Evolutionary conservation across 352 stramenopile species (phyloP), one percentile per base, ranked within the genome.

Genomic region (Globisporangium lucens): DNA sequence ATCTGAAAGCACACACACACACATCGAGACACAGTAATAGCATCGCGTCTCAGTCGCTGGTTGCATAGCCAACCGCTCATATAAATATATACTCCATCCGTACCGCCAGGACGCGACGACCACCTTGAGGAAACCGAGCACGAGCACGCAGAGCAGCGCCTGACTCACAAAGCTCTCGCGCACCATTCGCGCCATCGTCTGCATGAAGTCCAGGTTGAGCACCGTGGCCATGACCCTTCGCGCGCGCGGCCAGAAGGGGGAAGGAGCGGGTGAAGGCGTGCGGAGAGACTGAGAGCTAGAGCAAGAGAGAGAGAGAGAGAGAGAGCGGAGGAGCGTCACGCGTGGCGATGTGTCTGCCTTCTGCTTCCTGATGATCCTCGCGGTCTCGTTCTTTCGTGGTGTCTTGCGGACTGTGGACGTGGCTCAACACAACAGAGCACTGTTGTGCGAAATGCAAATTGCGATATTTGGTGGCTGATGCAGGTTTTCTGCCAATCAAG

Each of bases 161-260:
- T 93, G 84, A 41, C 75, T 86, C 56, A 91, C 53, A 71, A 90
- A 89, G 67, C 81, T 91, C 46, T 83, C 69, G 55, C 81, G 81
- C 55, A 93, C 73, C 38, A 84, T 77, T 43, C 78, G 70, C 43
- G 81, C 78, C 69, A 91, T 77, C 64, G 75, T 76, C 67, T 93
- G 77, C 64, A 93, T 77, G 47, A 79, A 80, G 59, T 83, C 81
- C 43, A 90, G 75, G 66, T 89, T 85, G 51, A 91, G 74, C 70
- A 84, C 72, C 2, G 78, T 64, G 46, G 73, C 79, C 82, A 91
- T 91, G 38, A 52, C 56, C 64, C 24, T 27, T n/a, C 46, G 24
- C 41, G 24, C 30, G 33, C 38, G 6, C 51, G 46, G 63, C 30
- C 55, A 3, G n/a, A 27, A 15, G 13, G 13, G 9, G 62, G 17